Base-by-base conservation (phyloP, 2,329 filamentous ascomycete genomes). In the Neofusicoccum cordaticola region DNA sequence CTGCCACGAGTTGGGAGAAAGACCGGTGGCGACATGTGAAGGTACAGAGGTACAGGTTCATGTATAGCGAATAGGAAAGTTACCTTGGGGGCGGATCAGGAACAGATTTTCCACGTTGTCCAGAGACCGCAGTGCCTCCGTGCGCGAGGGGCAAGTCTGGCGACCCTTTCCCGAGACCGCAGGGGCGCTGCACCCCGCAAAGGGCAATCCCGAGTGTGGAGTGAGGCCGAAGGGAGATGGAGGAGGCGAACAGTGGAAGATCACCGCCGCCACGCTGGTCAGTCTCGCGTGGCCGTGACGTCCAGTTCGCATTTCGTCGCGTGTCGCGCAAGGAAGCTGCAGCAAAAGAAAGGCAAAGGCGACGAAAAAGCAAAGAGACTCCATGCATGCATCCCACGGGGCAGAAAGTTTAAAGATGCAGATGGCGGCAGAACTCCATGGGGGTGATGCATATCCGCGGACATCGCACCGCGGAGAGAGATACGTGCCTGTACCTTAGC, bases 271-370 rank as follows among this genome's bases (percentile, higher is more conserved):
- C 35, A 42, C n/a, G 17, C 11, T 31, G 51, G 35, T n/a, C 35
- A 22, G 9, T 45, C 42, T 37, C 56, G 56, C 56, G 56, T 60
- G 41, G 41, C 47, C 4, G 27, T 60, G 56, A 60, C 56, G 56
- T 60, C 37, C 8, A 8, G 27, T 7, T 13, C 19, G 42, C 53
- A 47, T 15, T n/a, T 15, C 37, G 41, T 60, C 56, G 56, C 56
- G 56, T 60, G 56, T 47, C 34, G 9, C n/a, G 17, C 56, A 60
- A 37, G 42, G 42, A 47, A 60, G 27, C 27, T 35, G 56, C 56
- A 37, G 31, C 15, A 37, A 31, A n/a, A 19, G 56, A n/a, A 4
- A 17, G 8, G 9, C 4, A 4, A 31, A 50, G 27, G 11, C 15
- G 13, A 13, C 15, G 19, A 31, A 58, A 45, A 45, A 35, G 53